phyloP scores from a whole-genome alignment of 2,329 filamentous ascomycete genomes.

The Simplicillium sp. region DNA sequence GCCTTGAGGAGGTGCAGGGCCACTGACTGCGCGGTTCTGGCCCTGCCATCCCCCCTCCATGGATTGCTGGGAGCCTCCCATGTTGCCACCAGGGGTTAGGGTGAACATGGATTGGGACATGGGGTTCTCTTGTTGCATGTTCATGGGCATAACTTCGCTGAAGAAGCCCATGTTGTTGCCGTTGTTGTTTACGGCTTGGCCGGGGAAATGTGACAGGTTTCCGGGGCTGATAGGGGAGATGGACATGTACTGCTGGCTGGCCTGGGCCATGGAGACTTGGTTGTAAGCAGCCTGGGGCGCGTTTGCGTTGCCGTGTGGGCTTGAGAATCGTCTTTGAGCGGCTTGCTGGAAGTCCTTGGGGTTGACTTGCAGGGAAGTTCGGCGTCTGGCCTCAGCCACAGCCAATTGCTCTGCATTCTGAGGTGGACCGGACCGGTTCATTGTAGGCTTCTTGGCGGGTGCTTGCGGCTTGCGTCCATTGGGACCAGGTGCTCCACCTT shows the following conservation, averaged over 20 bases:
- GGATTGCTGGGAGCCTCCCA: slow-evolving; percentile 22
- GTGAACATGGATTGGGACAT: slow-evolving; percentile 62
- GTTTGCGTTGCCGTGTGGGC: slow-evolving; percentile 13
- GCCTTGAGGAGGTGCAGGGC: not conserved
- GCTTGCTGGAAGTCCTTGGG: slow-evolving; percentile 20
- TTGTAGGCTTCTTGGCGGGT: slow-evolving; percentile 12
- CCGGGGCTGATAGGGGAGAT: slow-evolving; percentile 45
- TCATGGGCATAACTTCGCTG: slow-evolving; percentile 42
- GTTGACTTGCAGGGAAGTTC: slow-evolving; percentile 4
- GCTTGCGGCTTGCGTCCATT: slow-evolving; percentile 17
- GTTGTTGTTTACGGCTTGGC: slow-evolving; percentile 24
- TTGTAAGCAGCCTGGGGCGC: slow-evolving; percentile 22
- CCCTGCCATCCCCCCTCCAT: slow-evolving; percentile 24
- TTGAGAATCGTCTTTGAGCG: slow-evolving; percentile 30
- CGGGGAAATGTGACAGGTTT: slow-evolving; percentile 27
- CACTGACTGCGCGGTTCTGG: not conserved
- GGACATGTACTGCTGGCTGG: slow-evolving; percentile 31
- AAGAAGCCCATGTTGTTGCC: slow-evolving; percentile 29
- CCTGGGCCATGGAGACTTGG: slow-evolving; percentile 29
- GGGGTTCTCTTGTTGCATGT: slow-evolving; percentile 37
- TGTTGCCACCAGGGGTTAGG: slow-evolving; percentile 31
- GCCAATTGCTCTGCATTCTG: slow-evolving; percentile 26
- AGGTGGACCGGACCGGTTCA: slow-evolving; percentile 29
- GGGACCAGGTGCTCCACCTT: slow-evolving; percentile 20
- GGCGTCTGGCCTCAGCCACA: not conserved